A percentile compares a stretch with the other conserved stretches of the same genome.
Evolutionary conservation across 1,284 basidiomycete species (phyloP).

Genomic region (Boletus semigastroideus): DNA sequence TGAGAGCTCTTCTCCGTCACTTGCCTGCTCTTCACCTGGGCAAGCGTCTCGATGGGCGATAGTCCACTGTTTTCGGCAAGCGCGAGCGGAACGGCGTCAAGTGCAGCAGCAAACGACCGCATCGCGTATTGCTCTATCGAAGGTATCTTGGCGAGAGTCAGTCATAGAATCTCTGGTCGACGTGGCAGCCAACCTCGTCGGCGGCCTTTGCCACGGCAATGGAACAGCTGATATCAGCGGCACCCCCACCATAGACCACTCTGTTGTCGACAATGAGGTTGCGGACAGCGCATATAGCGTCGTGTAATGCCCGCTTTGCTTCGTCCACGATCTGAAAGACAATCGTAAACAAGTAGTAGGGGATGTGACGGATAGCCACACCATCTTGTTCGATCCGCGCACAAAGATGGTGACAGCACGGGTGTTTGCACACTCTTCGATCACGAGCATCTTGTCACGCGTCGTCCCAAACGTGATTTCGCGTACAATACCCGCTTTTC

Average conservation of each 20-base stretch:
- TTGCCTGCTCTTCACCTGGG: slow-evolving; percentile 93
- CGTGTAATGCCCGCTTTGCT: slow-evolving; percentile 95
- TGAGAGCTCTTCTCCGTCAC: slow-evolving; percentile 84
- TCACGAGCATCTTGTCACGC: slow-evolving; percentile 98
- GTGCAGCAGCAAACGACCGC: slow-evolving; percentile 93
- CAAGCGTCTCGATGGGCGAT: slow-evolving; percentile 94
- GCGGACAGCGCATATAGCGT: slow-evolving; percentile 96
- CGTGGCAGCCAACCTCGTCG: slow-evolving; percentile 68
- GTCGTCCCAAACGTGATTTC: slow-evolving; percentile 97
- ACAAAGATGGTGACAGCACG: slow-evolving; percentile 98
- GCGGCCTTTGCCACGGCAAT: slow-evolving; percentile 93
- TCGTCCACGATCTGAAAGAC: slow-evolving; percentile 89
- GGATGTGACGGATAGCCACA: slow-evolving; percentile 34
- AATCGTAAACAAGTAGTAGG: neutral
- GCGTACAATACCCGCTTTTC: slow-evolving; percentile 89
- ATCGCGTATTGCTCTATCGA: slow-evolving; percentile 99
- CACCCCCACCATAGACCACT: slow-evolving; percentile 97
- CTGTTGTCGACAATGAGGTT: slow-evolving; percentile 95
- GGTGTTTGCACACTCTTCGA: slow-evolving; percentile 97
- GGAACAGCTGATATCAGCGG: slow-evolving; percentile 94
- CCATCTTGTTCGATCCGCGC: slow-evolving; percentile 98
- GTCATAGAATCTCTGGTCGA: neutral
- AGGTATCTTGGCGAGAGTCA: slow-evolving; percentile 62
- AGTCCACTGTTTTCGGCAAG: slow-evolving; percentile 97
- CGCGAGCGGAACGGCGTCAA: slow-evolving; percentile 92